Conservation (phyloP, 805 yeast genomes). For the Candida ulmi region DNA sequence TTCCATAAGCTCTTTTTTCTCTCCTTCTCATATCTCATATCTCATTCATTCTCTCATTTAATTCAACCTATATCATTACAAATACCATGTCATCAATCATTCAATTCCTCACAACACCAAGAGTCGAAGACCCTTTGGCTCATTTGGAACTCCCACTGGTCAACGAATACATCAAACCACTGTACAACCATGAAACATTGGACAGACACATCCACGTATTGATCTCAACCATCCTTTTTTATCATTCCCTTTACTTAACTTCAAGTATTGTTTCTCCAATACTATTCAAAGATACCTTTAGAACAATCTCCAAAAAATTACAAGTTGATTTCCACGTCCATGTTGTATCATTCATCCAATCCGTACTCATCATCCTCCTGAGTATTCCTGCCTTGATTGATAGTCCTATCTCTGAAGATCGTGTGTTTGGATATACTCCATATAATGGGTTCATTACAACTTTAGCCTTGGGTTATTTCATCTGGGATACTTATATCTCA, state of each 20-base stretch:
- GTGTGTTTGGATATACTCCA: constrained; percentile 59
- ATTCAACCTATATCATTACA: too few species aligned
- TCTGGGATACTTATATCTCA: constrained; percentile 78
- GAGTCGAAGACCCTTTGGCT: constrained; percentile 23
- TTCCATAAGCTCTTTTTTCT: too few species aligned
- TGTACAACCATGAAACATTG: constrained; percentile 15
- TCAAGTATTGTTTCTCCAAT: constrained; percentile 19
- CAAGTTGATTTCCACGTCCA: constrained; percentile 77
- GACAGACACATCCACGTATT: constrained; percentile 29
- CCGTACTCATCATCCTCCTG: constrained; percentile 54
- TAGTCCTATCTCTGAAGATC: constrained; percentile 37
- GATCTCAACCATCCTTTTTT: constrained; percentile 21
- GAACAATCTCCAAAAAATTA: constrained; percentile 32
- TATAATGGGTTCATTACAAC: constrained; percentile 65
- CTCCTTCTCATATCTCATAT: too few species aligned
- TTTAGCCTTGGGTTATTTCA: constrained; percentile 67
- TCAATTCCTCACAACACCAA: background rate
- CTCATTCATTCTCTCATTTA: too few species aligned
- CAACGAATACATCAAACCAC: constrained; percentile 23
- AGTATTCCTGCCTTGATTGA: constrained; percentile 60
- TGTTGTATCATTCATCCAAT: constrained; percentile 81
- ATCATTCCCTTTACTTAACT: constrained; percentile 23
- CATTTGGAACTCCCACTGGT: constrained; percentile 22
- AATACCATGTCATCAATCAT: background rate
- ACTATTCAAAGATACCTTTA: constrained; percentile 17